These are phyloP conservation scores for Cyclocybe aegerita DNA, from an alignment of 768 basidiomycete genomes.

Conservation along the genomic window DNA sequence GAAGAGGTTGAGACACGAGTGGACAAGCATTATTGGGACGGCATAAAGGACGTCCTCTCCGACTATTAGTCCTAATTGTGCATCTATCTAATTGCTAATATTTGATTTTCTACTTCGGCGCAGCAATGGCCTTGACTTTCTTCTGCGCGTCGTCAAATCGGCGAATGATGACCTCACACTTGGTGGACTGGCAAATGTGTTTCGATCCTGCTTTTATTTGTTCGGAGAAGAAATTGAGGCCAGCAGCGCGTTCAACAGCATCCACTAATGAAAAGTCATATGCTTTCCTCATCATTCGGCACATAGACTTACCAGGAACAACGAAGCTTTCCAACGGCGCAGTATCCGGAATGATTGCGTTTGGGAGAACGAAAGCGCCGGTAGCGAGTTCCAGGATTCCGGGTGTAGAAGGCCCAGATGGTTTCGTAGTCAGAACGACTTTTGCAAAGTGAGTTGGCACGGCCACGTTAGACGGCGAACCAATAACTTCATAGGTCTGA, in stretches of 20 bases:
- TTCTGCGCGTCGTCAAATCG: conserved; percentile 92
- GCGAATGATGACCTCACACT: conserved; percentile 86
- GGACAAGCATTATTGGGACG: conserved; percentile 70
- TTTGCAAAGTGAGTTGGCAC: conserved; percentile 99
- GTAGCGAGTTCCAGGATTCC: conserved; percentile 74
- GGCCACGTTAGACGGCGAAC: conserved; percentile 82
- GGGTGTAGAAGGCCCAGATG: conserved; percentile 70
- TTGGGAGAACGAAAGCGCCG: conserved; percentile 96
- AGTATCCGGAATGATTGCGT: conserved; percentile 87
- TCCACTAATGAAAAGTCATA: conserved; percentile 58
- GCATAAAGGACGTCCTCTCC: conserved; percentile 79
- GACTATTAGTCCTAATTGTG: conserved; percentile 43
- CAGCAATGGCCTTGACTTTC: conserved; percentile 53
- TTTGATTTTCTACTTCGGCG: conserved; percentile 35
- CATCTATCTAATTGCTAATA: conserved; percentile 17
- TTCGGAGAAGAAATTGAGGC: conserved; percentile 84
- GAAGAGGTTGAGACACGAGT: conserved; percentile 79
- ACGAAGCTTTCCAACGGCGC: conserved; percentile 78
- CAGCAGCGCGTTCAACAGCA: conserved; percentile 87
- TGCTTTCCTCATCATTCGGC: not conserved
- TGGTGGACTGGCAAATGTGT: conserved; percentile 85
- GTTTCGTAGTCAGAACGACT: conserved; percentile 79
- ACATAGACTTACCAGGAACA: conserved; percentile 62
- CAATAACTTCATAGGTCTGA: conserved; percentile 94
- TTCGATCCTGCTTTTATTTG: conserved; percentile 71